Evolutionary conservation across 306 rosid species (phyloP), one percentile per base, ranked within the genome.

Genomic region (Lotus japonicus): DNA sequence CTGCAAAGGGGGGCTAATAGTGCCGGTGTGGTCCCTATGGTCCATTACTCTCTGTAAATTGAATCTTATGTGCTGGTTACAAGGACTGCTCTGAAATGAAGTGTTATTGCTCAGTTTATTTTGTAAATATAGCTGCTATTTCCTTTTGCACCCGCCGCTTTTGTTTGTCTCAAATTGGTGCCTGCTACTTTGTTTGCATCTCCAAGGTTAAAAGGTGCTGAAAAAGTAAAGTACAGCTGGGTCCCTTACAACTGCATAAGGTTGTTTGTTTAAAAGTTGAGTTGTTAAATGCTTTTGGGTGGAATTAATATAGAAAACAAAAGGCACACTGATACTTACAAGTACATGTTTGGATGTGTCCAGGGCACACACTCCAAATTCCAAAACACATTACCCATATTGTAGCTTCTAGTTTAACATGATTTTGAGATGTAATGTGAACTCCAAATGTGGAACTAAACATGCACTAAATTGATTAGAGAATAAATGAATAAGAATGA

Each of bases 1-100:
- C 72, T 78, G 80, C 73, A 73, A 38, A 70, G 74, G 57, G 74
- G 60, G 35, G 69, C 56, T 45, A 68, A 64, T 72, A 44, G 80
- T 79, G 68, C 54, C 63, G 64, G 68, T 65, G 82, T 77, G 82
- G 95, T 79, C 85, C 85, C 64, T n/a, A 55, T 78, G 84, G 86
- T 73, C 83, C 83, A 70, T 55, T 51, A 13, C 42, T 67, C 19
- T 44, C 73, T 44, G 50, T 79, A 48, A 28, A 3, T 5, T 42
- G 58, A 69, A 44, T 44, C 14, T 58, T 48, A 44, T 53, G 64
- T 56, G 72, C 73, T 67, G 65, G 61, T 74, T 76, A 67, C 76
- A 58, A 74, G 65, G 49, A 70, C 74, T 49, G 26, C 9, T 38
- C 52, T 78, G 59, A 66, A 72, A 78, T 58, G 66, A 72, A 66